Conservation (phyloP, 371 early-diverging fungal genomes). For the Sanchytrium tribonematis region DNA sequence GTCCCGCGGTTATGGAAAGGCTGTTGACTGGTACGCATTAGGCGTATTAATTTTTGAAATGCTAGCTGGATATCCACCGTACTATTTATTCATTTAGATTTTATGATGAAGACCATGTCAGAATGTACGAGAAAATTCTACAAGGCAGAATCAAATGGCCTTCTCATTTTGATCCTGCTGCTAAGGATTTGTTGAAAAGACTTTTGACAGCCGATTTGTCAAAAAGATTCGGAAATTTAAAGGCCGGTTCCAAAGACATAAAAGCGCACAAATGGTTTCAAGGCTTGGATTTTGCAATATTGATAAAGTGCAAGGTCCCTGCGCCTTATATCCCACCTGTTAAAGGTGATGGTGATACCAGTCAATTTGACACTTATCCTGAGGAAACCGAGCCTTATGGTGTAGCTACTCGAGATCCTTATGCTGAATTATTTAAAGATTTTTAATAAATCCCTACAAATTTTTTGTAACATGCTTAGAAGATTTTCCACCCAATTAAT, state of each 20-base stretch:
- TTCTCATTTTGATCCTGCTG: constrained; percentile 51
- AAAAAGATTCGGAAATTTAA: constrained; percentile 68
- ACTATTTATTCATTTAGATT: too few relatives aligned
- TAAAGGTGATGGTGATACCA: constrained; percentile 59
- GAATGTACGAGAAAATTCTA: constrained; percentile 77
- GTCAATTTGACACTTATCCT: constrained; percentile 83
- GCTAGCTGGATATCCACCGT: constrained; percentile 70
- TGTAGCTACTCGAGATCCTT: too few relatives aligned
- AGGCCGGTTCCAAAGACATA: constrained; percentile 62
- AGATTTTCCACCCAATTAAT: too few relatives aligned
- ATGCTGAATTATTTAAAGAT: too few relatives aligned
- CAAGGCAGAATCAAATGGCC: constrained; percentile 62
- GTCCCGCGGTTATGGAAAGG: constrained; percentile 71
- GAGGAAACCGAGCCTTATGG: too few relatives aligned
- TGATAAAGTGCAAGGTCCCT: constrained; percentile 37
- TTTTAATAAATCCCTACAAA: too few relatives aligned
- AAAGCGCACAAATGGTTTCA: constrained; percentile 81
- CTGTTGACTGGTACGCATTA: constrained; percentile 90
- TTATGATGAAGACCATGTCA: constrained; percentile 79
- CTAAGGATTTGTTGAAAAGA: constrained; percentile 63
- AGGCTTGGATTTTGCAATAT: constrained; percentile 60
- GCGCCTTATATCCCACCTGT: constrained; percentile 72
- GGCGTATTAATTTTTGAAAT: constrained; percentile 84
- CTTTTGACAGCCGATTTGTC: constrained; percentile 59
- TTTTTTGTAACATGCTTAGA: too few relatives aligned